phyloP scores from a whole-genome alignment of 805 yeast species.

The Yamadazyma kitorensis region DNA sequence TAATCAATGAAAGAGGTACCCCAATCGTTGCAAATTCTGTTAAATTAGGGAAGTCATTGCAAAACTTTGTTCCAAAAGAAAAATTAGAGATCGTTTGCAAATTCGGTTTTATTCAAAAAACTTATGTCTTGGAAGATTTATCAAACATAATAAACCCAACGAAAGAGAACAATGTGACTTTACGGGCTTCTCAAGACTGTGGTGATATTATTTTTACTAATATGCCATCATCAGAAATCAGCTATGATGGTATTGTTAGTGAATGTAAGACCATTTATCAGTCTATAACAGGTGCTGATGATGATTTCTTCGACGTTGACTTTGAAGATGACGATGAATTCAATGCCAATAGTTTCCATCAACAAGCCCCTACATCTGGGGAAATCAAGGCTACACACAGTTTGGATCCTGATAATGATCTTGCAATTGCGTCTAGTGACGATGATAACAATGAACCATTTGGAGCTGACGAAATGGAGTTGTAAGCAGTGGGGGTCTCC shows the following conservation, averaged over 20 bases:
- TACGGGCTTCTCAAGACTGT: conserved; percentile 30
- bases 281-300: conserved; percentile 85
- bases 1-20: conserved; percentile 46
- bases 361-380: conserved; percentile 7
- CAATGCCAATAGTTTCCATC: conserved; percentile 15
- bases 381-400: conserved; percentile 1
- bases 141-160: conserved; percentile 34
- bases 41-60: conserved; percentile 80
- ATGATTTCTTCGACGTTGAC: conserved; percentile 94
- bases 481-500: too few species aligned
- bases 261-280: conserved; percentile 76
- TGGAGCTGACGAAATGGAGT: conserved; percentile 44
- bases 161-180: conserved; percentile 23
- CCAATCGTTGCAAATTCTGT: conserved; percentile 71
- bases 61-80: conserved; percentile 79
- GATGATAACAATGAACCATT: conserved; percentile 40
- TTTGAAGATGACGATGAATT: conserved; percentile 84
- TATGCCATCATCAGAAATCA: conserved; percentile 81
- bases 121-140: conserved; percentile 36
- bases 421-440: conserved; percentile 39
- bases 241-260: conserved; percentile 87
- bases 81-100: conserved; percentile 47
- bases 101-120: conserved; percentile 37
- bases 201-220: conserved; percentile 46
- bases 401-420: conserved; percentile 17